Evolutionary conservation across 2,329 filamentous ascomycete genomes (phyloP), one percentile per base, ranked within the genome.

Genomic region (Huntiella moniliformis): DNA sequence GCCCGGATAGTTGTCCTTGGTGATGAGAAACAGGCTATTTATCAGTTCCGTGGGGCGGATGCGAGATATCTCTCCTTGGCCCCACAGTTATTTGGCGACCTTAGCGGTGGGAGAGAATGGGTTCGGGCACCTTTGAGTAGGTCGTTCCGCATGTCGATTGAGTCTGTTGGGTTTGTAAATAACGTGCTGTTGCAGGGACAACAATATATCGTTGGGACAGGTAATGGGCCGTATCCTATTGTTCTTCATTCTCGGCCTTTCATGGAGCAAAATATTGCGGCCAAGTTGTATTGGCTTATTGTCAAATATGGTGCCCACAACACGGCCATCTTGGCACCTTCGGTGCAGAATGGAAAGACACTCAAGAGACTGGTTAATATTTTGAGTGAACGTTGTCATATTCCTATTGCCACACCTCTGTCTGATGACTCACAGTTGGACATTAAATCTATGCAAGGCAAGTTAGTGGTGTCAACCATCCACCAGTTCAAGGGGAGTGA

Each of bases 401-500:
- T 58, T 5, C 55, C 52, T 5, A 53, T 57, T 22, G 45, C 51
- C 12, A 53, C 55, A 3, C 51, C 54, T 2, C 48, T 46, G 1
- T 52, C 52, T 6, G 56, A 58, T 1, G 56, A 58, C 2, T 43
- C 44, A 4, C 44, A 51, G 15, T 41, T 58, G 2, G 44, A 59
- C 17, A 51, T 58, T 13, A 44, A 18, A 2, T 53, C 57, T 4
- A 55, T 54, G 4, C 13, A 50, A 3, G 54, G 56, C 8, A 60
- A 60, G 44, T 10, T 59, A 15, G 55, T 54, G 7, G 48, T 58
- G 8, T 57, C 56, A 11, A 58, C 56, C 0, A 57, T 57, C 38
- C 57, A 60, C 33, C 56, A 58, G 35, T 60, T 60, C 48, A 60
- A 60, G 37, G 57, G 57, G 4, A 56, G 52, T 37, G 57, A 60